phyloP scores from a whole-genome alignment of 345 rosid genomes.

The Citrus australasica region DNA sequence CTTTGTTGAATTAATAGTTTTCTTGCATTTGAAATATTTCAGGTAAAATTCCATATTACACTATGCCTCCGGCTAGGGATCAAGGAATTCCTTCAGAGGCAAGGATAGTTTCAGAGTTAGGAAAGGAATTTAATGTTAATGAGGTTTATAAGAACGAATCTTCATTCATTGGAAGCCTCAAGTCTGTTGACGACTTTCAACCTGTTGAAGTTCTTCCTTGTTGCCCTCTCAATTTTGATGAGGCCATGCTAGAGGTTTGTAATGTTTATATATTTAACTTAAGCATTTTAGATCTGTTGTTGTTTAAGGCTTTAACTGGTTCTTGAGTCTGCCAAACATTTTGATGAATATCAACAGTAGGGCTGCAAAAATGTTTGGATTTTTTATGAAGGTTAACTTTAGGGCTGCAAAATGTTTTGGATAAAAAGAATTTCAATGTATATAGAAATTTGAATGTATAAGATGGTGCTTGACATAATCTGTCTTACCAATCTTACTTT shows the following conservation, averaged over 20 bases:
- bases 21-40: conserved; percentile 19
- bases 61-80: conserved; percentile 75
- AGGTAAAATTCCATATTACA: conserved; percentile 91
- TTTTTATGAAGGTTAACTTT: neutral
- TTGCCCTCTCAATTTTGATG: conserved; percentile 61
- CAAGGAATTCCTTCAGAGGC: conserved; percentile 72
- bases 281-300: neutral
- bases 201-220: conserved; percentile 76
- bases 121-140: conserved; percentile 77
- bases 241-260: conserved; percentile 75
- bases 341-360: neutral
- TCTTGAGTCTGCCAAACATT: neutral
- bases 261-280: neutral
- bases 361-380: too few species aligned
- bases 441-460: neutral
- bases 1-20: neutral
- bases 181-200: conserved; percentile 58
- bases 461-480: neutral
- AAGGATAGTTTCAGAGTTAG: conserved; percentile 64
- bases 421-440: too few species aligned
- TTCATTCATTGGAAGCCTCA: conserved; percentile 86
- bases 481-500: neutral
- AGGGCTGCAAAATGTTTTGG: neutral
- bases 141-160: conserved; percentile 79
- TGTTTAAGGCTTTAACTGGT: neutral